Percentiles rank a stretch among this genome's conserved stretches.
Conservation (phyloP, 228 moss, liverwort and hornwort species). For the Sphagnum magellanicum region DNA sequence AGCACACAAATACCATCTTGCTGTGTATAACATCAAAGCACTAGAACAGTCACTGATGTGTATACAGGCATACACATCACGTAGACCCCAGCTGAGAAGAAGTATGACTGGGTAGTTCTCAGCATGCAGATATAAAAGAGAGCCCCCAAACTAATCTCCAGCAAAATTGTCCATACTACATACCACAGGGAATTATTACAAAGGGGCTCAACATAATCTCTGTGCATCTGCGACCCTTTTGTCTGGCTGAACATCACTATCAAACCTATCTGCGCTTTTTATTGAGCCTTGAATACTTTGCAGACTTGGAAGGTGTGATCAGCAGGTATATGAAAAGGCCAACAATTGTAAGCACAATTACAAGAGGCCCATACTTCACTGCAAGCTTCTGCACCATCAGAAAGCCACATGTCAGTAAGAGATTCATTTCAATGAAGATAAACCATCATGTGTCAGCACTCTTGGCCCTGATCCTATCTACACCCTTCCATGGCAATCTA, state of each 20-base stretch:
- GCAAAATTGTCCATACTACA: slow-evolving; percentile 8
- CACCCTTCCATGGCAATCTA: too few relatives aligned
- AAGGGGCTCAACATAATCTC: neutral
- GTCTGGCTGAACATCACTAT: neutral
- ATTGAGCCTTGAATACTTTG: slow-evolving; percentile 33
- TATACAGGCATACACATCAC: too few relatives aligned
- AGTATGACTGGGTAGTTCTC: too few relatives aligned
- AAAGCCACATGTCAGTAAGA: neutral
- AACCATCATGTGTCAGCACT: too few relatives aligned
- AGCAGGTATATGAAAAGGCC: slow-evolving; percentile 39
- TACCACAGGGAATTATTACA: neutral
- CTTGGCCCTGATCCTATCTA: too few relatives aligned
- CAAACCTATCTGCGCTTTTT: slow-evolving; percentile 45
- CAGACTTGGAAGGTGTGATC: slow-evolving; percentile 41
- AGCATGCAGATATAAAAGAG: too few relatives aligned
- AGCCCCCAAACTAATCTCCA: neutral
- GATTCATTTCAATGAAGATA: too few relatives aligned
- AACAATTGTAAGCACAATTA: slow-evolving; percentile 42
- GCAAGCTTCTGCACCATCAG: slow-evolving; percentile 30
- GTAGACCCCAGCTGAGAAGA: too few relatives aligned
- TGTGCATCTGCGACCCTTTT: neutral
- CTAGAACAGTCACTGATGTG: too few relatives aligned
- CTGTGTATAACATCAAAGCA: too few relatives aligned
- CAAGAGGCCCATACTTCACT: slow-evolving; percentile 42
- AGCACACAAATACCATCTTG: too few relatives aligned